Conservation (phyloP, 352 stramenopile species). For the Lagenidium giganteum region DNA sequence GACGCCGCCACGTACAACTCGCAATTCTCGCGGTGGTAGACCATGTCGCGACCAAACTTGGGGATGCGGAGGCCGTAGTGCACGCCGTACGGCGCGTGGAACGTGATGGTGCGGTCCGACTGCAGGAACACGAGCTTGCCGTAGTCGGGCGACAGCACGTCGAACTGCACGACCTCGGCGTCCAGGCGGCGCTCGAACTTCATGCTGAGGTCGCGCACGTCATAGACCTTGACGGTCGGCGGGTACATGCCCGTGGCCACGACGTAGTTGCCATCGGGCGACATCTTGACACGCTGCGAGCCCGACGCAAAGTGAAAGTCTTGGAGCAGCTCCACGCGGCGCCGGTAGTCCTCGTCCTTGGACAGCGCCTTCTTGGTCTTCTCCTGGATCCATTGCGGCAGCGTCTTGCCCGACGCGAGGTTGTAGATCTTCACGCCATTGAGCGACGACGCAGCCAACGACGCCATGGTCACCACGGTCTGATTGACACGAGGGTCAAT, state of each 20-base stretch:
- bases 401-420: conserved; percentile 90
- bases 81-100: conserved; percentile 97
- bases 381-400: conserved; percentile 94
- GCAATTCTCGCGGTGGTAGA: conserved; percentile 95
- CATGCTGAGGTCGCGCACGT: conserved; percentile 94
- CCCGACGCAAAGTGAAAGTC: conserved; percentile 98
- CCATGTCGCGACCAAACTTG: conserved; percentile 97
- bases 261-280: conserved; percentile 94
- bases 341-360: conserved; percentile 83
- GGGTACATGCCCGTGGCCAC: conserved; percentile 96
- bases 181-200: conserved; percentile 99
- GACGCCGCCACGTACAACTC: conserved; percentile 94
- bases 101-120: conserved; percentile 93
- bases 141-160: conserved; percentile 95
- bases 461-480: conserved; percentile 42
- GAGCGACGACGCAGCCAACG: conserved; percentile 77
- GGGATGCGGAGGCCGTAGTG: conserved; percentile 96
- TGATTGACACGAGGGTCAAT: no score
- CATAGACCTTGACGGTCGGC: conserved; percentile 94
- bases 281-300: conserved; percentile 93
- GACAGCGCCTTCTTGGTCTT: conserved; percentile 77
- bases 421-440: conserved; percentile 96
- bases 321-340: conserved; percentile 97
- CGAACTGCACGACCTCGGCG: conserved; percentile 95
- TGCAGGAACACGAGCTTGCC: conserved; percentile 98